Base-by-base conservation (phyloP, 2,329 filamentous ascomycete genomes). In the Aspergillus thermomutatus region DNA sequence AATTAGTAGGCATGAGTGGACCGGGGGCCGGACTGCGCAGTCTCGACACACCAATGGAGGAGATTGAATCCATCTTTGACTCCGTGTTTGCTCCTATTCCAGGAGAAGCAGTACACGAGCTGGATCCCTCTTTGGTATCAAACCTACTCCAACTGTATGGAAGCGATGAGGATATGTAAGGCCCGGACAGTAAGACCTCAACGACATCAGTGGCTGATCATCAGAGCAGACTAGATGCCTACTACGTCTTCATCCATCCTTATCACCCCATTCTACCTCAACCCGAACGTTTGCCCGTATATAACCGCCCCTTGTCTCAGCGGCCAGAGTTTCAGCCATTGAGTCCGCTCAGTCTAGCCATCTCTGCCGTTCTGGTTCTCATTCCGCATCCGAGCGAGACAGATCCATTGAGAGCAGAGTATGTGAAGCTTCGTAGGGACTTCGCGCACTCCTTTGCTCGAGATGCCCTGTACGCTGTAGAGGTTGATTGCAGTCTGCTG, bases 51-150 rank as follows among this genome's bases (percentile, higher is more conserved):
- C 71, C 75, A 26, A 73, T 77, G 34, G 74, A 75, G 50, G 78
- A 82, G 58, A 80, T 79, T 60, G 78, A 80, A 62, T 76, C 76
- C 31, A 78, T 80, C 48, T 80, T 79, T 57, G 78, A 80, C 59
- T 75, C 73, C 14, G 60, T 64, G 41, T 64, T 64, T 49, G 49
- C 61, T 21, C 43, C 50, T 27, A 49, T 21, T 21, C 31, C 54
- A 25, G 48, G 41, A 21, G 43, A 60, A 5, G 21, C 49, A 23
- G 2, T 9, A 27, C 14, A 34, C 4, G 43, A 19, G 25, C 14
- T 28, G 6, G 41, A 11, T n/a, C n/a, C 23, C 31, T 23, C 49
- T 10, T 17, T 46, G 5, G 19, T n/a, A 2, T 34, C 50, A 3
- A 54, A 60, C 41, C 27, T 77, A 54, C 76, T 75, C 7, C 74